These are phyloP conservation scores for Aspergillus uvarum DNA, from an alignment of 2,329 filamentous ascomycete species.

Conservation along the genomic window DNA sequence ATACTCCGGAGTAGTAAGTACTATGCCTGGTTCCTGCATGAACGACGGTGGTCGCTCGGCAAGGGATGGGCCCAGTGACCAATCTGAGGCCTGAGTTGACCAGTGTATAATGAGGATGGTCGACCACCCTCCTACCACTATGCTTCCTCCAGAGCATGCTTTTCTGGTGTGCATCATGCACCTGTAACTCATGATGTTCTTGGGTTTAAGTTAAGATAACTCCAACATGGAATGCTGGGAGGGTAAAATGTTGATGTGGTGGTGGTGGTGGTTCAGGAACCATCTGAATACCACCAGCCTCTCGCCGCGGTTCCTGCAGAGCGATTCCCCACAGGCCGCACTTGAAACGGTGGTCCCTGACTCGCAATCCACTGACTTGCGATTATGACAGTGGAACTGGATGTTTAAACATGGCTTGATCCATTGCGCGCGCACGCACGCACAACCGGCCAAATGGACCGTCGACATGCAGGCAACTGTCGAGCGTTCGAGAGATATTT, in stretches of 20 bases:
- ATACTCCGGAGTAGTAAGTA: no score
- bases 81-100: constrained; percentile 1
- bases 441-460: background rate
- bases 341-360: background rate
- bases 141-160: background rate
- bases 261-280: constrained; percentile 1
- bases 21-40: constrained; percentile 5
- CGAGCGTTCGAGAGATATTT: background rate
- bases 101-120: constrained; percentile 1
- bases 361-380: background rate
- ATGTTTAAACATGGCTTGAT: background rate
- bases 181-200: background rate
- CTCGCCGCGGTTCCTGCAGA: constrained; percentile 5
- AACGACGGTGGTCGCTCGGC: background rate
- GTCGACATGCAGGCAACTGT: constrained; percentile 1
- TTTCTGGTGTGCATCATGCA: background rate
- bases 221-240: constrained; percentile 3
- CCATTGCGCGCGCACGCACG: background rate
- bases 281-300: background rate
- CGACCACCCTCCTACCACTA: background rate
- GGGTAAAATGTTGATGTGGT: background rate
- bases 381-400: background rate
- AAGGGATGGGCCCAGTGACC: constrained; percentile 1
- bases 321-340: background rate
- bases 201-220: background rate